These are phyloP conservation scores for Lagerstroemia speciosa DNA, from an alignment of 345 rosid species.

Conservation along the genomic window DNA sequence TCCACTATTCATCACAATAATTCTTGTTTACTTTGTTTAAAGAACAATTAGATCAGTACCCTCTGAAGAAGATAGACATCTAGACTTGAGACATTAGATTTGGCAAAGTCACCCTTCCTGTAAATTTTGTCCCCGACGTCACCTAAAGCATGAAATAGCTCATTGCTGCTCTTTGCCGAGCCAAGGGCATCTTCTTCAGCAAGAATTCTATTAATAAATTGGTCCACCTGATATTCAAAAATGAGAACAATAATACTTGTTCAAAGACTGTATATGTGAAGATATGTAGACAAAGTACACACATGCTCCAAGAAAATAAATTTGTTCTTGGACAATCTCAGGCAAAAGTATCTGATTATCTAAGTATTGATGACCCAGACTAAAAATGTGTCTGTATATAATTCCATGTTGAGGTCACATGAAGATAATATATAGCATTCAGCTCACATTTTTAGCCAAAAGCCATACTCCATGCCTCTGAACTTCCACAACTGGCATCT, in stretches of 20 bases:
- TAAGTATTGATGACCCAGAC: neutral
- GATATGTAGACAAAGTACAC: neutral
- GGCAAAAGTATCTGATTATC: neutral
- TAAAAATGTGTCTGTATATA: slow-evolving; percentile 6
- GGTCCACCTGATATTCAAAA: slow-evolving; percentile 54
- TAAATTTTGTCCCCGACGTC: slow-evolving; percentile 71
- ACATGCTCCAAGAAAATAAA: neutral
- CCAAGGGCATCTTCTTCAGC: slow-evolving; percentile 72
- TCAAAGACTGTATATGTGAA: neutral
- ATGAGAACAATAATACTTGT: neutral
- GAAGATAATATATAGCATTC: slow-evolving; percentile 18
- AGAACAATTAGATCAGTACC: slow-evolving; percentile 21
- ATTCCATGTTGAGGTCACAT: slow-evolving; percentile 13
- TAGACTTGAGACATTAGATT: slow-evolving; percentile 45
- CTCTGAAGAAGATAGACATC: slow-evolving; percentile 50
- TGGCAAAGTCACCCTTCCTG: slow-evolving; percentile 66
- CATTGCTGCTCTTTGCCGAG: slow-evolving; percentile 24
- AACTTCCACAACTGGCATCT: slow-evolving; percentile 86
- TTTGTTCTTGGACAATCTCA: neutral
- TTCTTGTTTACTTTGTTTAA: slow-evolving; percentile 1
- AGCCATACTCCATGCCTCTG: slow-evolving; percentile 80
- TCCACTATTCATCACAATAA: slow-evolving; percentile 4
- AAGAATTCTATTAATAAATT: slow-evolving; percentile 61
- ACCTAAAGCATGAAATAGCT: slow-evolving; percentile 50
- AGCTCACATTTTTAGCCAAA: slow-evolving; percentile 72